Percentiles rank a stretch among this genome's conserved stretches.
phyloP scores from a whole-genome alignment of 148 eudicot species.

The Bassia scoparia region DNA sequence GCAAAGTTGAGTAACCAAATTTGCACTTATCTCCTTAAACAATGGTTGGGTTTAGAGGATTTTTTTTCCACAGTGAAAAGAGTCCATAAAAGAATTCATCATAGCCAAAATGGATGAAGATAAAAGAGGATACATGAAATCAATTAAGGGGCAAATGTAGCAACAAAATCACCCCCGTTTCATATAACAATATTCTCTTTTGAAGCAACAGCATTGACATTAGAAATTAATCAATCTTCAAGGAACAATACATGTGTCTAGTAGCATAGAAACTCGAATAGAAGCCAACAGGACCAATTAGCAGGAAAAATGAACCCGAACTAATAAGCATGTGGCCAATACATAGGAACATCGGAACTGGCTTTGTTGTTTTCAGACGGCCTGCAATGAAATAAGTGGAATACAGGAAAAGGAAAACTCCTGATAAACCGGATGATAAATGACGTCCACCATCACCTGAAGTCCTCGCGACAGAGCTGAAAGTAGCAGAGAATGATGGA shows the following conservation, averaged over 20 bases:
- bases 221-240: constrained; percentile 42
- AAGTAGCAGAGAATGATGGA: constrained; percentile 41
- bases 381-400: constrained; percentile 41
- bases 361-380: constrained; percentile 39
- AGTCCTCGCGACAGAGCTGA: constrained; percentile 48
- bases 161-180: no score
- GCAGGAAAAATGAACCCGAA: constrained; percentile 39
- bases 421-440: constrained; percentile 43
- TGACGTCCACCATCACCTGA: constrained; percentile 52
- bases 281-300: constrained; percentile 44
- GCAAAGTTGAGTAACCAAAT: no score
- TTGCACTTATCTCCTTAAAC: no score
- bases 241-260: constrained; percentile 46
- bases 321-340: constrained; percentile 47
- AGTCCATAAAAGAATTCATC: no score
- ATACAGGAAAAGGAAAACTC: constrained; percentile 42
- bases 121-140: no score
- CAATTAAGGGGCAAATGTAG: no score
- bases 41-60: no score
- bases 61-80: no score
- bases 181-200: no score
- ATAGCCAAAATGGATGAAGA: no score
- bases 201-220: not conserved
- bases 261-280: constrained; percentile 43
- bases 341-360: constrained; percentile 36